A percentile compares a stretch with the other conserved stretches of the same genome.
phyloP scores from a whole-genome alignment of 148 eudicot genomes.

The Tetragonia tetragonoides region DNA sequence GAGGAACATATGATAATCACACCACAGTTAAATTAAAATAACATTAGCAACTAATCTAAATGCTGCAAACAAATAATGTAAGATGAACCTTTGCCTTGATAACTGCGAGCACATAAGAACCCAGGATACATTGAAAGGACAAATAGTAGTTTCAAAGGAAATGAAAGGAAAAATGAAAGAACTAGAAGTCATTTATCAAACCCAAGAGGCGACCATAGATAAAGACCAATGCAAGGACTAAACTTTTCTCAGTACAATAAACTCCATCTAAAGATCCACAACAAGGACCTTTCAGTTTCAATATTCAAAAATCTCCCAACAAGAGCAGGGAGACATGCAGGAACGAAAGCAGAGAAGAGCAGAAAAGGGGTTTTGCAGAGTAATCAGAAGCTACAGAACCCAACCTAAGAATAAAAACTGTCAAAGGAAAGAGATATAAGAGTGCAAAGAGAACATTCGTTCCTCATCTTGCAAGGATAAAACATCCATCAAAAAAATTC shows the following conservation, averaged over 20 bases:
- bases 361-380: conserved; percentile 11
- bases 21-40: neutral
- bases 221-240: conserved; percentile 1
- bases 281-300: conserved; percentile 13
- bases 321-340: conserved; percentile 8
- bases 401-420: neutral
- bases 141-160: neutral
- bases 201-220: neutral
- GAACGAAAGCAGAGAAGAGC: conserved; percentile 14
- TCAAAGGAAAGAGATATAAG: conserved; percentile 20
- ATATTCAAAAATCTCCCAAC: conserved; percentile 1
- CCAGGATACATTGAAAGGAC: neutral
- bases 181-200: neutral
- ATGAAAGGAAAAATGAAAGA: neutral
- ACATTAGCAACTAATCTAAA: neutral
- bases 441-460: conserved; percentile 26
- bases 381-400: conserved; percentile 10
- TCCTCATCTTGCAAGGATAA: neutral
- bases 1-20: neutral
- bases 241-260: neutral
- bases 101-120: neutral
- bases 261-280: conserved; percentile 8
- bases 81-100: neutral
- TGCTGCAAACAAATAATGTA: neutral
- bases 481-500: conserved; percentile 11